These are phyloP conservation scores for Apiospora marii DNA, from an alignment of 2,329 filamentous ascomycete species.

Conservation along the genomic window DNA sequence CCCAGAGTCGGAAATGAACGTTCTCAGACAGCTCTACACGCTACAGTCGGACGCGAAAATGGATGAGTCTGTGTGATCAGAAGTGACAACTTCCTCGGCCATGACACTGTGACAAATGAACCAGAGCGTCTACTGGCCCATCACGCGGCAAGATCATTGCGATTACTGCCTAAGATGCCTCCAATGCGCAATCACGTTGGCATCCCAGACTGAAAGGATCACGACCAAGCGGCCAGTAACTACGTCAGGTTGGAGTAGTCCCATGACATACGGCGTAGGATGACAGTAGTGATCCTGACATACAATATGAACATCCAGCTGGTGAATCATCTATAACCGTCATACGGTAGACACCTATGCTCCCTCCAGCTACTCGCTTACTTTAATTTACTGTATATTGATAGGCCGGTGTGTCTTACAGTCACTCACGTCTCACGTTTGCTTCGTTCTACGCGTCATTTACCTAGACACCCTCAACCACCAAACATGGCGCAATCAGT, in stretches of 20 bases:
- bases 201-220: background rate
- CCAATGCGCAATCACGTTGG: no score
- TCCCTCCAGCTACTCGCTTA: background rate
- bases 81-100: no score
- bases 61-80: no score
- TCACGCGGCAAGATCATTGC: no score
- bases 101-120: no score
- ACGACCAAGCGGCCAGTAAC: background rate
- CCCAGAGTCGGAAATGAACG: no score
- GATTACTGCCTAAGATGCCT: no score
- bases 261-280: background rate
- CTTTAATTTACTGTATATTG: background rate
- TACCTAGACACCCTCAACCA: background rate
- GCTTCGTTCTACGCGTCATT: background rate
- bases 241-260: background rate
- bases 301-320: background rate
- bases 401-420: background rate
- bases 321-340: background rate
- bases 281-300: background rate
- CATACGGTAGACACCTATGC: background rate
- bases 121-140: no score
- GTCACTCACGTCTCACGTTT: background rate
- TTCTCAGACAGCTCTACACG: no score
- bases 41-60: no score
- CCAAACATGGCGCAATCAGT: background rate